phyloP scores from a whole-genome alignment of 768 basidiomycete species.

The Cytidiella melzeri region DNA sequence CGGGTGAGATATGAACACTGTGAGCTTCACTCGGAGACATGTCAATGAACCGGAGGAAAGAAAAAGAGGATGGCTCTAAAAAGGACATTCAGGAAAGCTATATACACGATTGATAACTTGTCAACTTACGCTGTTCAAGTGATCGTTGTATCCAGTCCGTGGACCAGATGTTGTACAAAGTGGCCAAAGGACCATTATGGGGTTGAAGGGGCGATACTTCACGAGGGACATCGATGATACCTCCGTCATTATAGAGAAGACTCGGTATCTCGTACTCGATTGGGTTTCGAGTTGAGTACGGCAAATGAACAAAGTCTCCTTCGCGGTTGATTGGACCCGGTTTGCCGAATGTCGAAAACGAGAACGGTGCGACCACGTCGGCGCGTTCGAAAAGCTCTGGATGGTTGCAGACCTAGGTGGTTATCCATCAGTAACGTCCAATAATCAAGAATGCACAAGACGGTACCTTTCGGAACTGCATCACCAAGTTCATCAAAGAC shows the following conservation, averaged over 20 bases:
- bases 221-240: constrained; percentile 58
- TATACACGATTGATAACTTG: constrained; percentile 6
- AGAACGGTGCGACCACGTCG: constrained; percentile 90
- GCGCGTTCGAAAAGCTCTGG: constrained; percentile 97
- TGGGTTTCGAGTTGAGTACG: constrained; percentile 85
- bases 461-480: constrained; percentile 95
- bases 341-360: constrained; percentile 77
- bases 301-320: constrained; percentile 74
- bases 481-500: constrained; percentile 97
- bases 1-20: constrained; percentile 49
- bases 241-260: constrained; percentile 73
- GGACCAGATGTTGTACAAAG: constrained; percentile 87
- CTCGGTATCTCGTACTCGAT: constrained; percentile 75
- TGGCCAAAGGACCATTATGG: constrained; percentile 51
- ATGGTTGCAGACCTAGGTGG: constrained; percentile 87
- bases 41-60: constrained; percentile 71
- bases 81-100: background rate
- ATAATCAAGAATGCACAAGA: background rate
- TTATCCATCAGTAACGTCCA: constrained; percentile 2
- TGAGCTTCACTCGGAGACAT: constrained; percentile 62
- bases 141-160: constrained; percentile 75
- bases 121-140: constrained; percentile 51
- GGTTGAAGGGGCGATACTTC: constrained; percentile 43
- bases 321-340: constrained; percentile 82
- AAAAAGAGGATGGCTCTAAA: constrained; percentile 49